Evolutionary conservation across 2,329 filamentous ascomycete species (phyloP), one percentile per base, ranked within the genome.

Genomic region (Claviceps pazoutovae): DNA sequence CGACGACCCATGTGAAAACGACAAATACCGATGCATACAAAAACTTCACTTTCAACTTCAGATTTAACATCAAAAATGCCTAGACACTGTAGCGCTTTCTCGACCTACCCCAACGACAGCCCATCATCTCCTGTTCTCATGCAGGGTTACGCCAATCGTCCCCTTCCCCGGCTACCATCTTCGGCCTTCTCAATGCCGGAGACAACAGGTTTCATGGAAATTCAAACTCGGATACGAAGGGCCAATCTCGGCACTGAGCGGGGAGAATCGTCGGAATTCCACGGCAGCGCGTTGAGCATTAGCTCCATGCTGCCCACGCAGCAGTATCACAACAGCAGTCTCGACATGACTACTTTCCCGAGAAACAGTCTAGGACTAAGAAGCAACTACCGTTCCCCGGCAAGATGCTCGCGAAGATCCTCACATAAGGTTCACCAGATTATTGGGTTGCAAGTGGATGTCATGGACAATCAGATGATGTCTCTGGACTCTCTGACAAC

Each of bases 391-490:
- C 26, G 26, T 3, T 30, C 48, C 26, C 26, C 45, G 34, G n/a
- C 30, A 14, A 26, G 47, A 43, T 23, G n/a, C 37, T 48, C 39
- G 19, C 58, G 56, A 9, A 59, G 62, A 1, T 67, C 70, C 0
- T 63, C 64, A 0, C 60, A 61, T 44, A 74, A 74, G 59, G 61
- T 72, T 43, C 62, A 65, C 37, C 68, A 71, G 56, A 62, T 74
- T 14, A 73, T 62, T 5, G 71, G 71, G 1, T 60, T 67, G 30
- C 66, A 70, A 42, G 45, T 72, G n/a, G 61, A 63, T 46, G 54
- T 63, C 17, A 54, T 54, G 56, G 53, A 58, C 19, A 53, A 55
- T 16, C 45, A 45, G 11, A 17, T 44, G 13, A 13, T 42, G 9
- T 41, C 9, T 14, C 34, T 26, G n/a, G 44, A 38, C 6, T 41